Percentiles rank a stretch among this genome's conserved stretches.
Evolutionary conservation across 1,284 basidiomycete species (phyloP).

Genomic region (Fistulinella cinereoalba): DNA sequence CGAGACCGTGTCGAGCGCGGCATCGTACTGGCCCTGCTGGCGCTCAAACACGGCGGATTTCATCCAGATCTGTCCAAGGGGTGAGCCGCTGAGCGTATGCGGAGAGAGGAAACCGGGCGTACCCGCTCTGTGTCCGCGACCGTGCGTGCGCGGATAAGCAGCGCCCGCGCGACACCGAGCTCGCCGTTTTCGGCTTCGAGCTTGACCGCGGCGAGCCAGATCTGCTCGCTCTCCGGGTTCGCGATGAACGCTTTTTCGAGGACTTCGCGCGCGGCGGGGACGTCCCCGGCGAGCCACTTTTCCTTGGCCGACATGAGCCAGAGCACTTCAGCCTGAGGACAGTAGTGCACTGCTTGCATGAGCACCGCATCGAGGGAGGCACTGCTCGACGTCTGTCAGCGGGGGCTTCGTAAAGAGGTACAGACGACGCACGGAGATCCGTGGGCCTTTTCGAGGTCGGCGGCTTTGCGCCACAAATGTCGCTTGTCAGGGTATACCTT

Average conservation of each 20-base stretch:
- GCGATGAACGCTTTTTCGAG: conserved; percentile 90
- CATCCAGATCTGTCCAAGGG: conserved; percentile 99
- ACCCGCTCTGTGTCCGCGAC: conserved; percentile 91
- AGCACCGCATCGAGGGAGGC: conserved; percentile 84
- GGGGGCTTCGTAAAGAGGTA: background rate
- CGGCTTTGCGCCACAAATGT: conserved; percentile 85
- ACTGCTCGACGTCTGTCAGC: conserved; percentile 35
- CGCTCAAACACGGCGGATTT: conserved; percentile 95
- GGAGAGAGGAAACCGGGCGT: conserved; percentile 28
- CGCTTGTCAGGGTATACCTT: conserved; percentile 87
- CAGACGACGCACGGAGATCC: conserved; percentile 60
- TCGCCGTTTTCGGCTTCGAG: conserved; percentile 94
- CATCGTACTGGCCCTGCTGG: conserved; percentile 75
- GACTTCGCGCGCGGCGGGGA: conserved; percentile 82
- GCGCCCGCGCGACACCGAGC: conserved; percentile 77
- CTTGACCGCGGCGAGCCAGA: conserved; percentile 97
- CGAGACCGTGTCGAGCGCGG: conserved; percentile 74
- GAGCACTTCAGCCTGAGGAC: conserved; percentile 91
- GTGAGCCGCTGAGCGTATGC: background rate
- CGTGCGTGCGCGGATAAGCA: conserved; percentile 84
- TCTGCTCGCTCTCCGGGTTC: conserved; percentile 95
- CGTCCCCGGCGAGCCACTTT: conserved; percentile 87
- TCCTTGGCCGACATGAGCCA: conserved; percentile 99
- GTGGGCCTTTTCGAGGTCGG: conserved; percentile 88
- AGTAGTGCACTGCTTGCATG: conserved; percentile 79